Evolutionary conservation across 1,284 basidiomycete genomes (phyloP).

Genomic region (Waitea zeae): DNA sequence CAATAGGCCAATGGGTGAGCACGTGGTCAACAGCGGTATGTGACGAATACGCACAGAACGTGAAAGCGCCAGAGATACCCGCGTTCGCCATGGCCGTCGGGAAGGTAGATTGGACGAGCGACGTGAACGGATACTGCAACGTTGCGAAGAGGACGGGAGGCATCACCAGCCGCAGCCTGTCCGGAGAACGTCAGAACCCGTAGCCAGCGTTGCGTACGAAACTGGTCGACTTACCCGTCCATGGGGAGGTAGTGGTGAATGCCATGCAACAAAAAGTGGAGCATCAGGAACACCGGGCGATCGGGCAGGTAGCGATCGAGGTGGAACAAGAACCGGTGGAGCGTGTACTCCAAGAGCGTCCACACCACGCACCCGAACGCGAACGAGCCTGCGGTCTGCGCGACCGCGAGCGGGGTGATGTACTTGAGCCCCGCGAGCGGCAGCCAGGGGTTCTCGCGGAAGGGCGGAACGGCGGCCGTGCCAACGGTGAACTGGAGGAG

Average conservation of each 20-base stretch:
- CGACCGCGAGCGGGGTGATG: conserved; percentile 27
- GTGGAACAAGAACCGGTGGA: conserved; percentile 98
- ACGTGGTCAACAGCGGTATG: background rate
- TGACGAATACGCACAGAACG: conserved; percentile 55
- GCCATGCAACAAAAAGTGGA: conserved; percentile 93
- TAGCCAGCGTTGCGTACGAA: conserved; percentile 3
- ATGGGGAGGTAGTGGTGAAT: conserved; percentile 97
- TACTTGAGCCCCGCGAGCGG: conserved; percentile 28
- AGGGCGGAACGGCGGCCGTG: conserved; percentile 38
- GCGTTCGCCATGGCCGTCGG: conserved; percentile 81
- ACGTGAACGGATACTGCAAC: conserved; percentile 81
- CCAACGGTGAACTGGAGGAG: conserved; percentile 66
- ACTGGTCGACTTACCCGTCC: conserved; percentile 46
- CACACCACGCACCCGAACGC: conserved; percentile 77
- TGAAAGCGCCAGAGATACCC: conserved; percentile 81
- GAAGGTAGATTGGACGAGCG: conserved; percentile 73
- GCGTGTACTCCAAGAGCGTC: conserved; percentile 89
- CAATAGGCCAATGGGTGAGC: conserved; percentile 6
- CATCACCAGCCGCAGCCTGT: conserved; percentile 88
- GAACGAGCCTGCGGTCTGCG: conserved; percentile 48
- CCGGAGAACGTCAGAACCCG: background rate
- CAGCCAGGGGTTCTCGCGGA: conserved; percentile 32
- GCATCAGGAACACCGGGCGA: conserved; percentile 55
- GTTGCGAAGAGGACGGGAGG: conserved; percentile 75
- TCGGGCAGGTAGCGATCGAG: conserved; percentile 87